Evolutionary conservation across 83 land plant genomes (phyloP).

Genomic region (Picea mariana): DNA sequence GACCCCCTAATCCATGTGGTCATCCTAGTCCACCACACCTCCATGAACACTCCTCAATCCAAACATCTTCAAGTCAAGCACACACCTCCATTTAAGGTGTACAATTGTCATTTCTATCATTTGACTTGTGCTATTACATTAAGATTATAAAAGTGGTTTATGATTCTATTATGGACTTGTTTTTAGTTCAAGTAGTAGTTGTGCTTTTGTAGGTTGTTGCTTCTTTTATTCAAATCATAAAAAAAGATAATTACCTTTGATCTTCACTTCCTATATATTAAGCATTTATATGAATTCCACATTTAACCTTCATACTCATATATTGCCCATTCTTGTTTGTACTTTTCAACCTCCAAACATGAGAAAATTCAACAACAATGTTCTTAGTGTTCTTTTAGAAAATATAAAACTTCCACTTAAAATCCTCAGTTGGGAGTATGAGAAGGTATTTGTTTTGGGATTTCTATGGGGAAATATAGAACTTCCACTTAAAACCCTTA

Average conservation of each 20-base stretch:
- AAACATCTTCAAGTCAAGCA: too few relatives aligned
- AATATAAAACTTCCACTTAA: conserved; percentile 66
- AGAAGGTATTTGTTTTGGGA: conserved; percentile 77
- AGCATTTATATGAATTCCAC: neutral
- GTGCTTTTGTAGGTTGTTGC: neutral
- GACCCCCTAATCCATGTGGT: too few relatives aligned
- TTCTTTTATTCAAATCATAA: neutral
- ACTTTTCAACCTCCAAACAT: conserved; percentile 77
- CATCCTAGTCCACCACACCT: too few relatives aligned
- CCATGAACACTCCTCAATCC: too few relatives aligned
- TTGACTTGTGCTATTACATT: too few relatives aligned
- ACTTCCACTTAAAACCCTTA: conserved; percentile 54
- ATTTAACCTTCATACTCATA: neutral
- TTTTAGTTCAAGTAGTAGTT: neutral
- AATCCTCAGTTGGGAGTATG: conserved; percentile 81
- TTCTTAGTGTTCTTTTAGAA: conserved; percentile 64
- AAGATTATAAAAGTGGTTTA: too few relatives aligned
- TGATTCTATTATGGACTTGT: neutral
- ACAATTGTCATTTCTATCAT: too few relatives aligned
- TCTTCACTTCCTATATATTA: neutral
- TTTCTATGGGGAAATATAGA: conserved; percentile 84
- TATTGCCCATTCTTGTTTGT: neutral
- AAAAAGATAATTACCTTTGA: neutral
- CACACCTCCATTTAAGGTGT: too few relatives aligned
- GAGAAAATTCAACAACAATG: conserved; percentile 67